Evolutionary conservation across 2,329 filamentous ascomycete species (phyloP), one percentile per base, ranked within the genome.

Genomic region (Amesomyces nigricolor): DNA sequence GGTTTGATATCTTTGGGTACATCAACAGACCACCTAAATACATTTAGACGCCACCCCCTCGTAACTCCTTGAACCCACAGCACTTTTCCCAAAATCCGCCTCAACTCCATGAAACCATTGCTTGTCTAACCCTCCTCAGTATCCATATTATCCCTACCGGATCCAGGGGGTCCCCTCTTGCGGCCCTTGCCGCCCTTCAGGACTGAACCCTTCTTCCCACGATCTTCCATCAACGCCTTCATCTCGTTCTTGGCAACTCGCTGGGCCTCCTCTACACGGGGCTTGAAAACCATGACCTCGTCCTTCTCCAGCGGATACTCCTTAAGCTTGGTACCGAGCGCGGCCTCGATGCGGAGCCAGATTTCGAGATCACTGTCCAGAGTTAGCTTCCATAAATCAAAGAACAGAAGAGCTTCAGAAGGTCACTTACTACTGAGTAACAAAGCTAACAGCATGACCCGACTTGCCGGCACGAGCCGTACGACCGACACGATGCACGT

Each of bases 401-500:
- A 2, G 38, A 26, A 5, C 6, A 26, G 6, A 38, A 17, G 2
- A 39, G 11, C 4, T 13, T 2, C 32, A 6, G 10, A 4, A 14
- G 14, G 4, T 4, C 30, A 59, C 63, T 59, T 60, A 65, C 63
- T 95, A 95, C 70, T 96, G 91, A 0, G 89, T 95, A 5, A 94
- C 86, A 8, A 96, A 73, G 51, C 79, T 89, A 46, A 96, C 80
- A 8, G 91, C 90, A 43, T 89, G 81, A 48, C 91, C 91, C 1
- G 85, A 86, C 69, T 91, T 91, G 30, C 91, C 91, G 0, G 91
- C 91, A 71, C 91, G 83, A 0, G 91, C 91, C 0, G 91, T 96
- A 63, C 91, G 86, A 17, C 91, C 91, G 1, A 96, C 90, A 51
- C 91, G 81, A 71, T 96, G 91, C 32, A 96, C 87, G 65, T 95